Evolutionary conservation across 257 asterid species (phyloP).

Genomic region (Solanum clarkiae): DNA sequence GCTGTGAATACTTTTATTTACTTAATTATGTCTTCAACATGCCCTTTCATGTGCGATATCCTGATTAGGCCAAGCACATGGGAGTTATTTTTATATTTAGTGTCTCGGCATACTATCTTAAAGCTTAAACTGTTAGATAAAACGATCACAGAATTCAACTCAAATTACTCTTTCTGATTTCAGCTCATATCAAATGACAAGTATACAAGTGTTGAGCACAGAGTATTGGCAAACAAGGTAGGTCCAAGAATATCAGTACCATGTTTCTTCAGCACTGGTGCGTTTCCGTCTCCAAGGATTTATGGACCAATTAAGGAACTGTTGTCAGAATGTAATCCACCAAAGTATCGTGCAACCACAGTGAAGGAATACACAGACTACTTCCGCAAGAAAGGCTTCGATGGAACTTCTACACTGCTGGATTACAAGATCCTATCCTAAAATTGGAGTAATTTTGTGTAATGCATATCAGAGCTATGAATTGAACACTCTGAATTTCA

Average conservation of each 20-base stretch:
- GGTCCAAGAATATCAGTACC: conserved; percentile 63
- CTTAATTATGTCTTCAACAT: background rate
- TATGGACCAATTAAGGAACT: conserved; percentile 56
- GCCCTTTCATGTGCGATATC: background rate
- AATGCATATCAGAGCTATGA: background rate
- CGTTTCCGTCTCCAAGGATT: conserved; percentile 11
- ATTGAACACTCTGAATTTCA: background rate
- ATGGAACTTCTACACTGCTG: conserved; percentile 30
- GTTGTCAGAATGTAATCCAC: conserved; percentile 35
- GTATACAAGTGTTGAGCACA: conserved; percentile 40
- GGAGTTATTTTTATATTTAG: background rate
- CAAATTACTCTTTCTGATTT: background rate
- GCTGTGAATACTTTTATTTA: background rate
- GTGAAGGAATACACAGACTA: conserved; percentile 30
- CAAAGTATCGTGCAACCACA: conserved; percentile 44
- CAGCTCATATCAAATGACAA: conserved; percentile 61
- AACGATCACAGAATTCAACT: background rate
- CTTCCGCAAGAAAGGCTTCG: conserved; percentile 32
- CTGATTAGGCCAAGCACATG: background rate
- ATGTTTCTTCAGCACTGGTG: conserved; percentile 43
- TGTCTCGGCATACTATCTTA: background rate
- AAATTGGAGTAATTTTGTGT: background rate
- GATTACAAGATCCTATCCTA: conserved; percentile 33
- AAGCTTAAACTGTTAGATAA: background rate
- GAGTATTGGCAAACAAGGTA: conserved; percentile 33